Evolutionary conservation across 1,284 basidiomycete genomes (phyloP).

Genomic region (Apiotrichum domesticum): DNA sequence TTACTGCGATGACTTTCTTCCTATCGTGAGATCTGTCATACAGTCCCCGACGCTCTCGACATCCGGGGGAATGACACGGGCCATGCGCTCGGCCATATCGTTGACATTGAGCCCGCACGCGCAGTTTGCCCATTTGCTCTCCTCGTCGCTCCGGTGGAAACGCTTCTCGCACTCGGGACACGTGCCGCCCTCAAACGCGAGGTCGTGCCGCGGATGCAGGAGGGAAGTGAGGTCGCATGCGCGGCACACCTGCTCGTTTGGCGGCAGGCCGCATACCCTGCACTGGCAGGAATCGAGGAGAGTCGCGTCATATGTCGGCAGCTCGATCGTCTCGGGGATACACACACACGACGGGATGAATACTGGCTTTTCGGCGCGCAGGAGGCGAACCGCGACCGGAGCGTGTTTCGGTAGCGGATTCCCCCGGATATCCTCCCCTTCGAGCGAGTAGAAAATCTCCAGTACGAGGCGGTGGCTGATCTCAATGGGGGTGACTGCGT

Average conservation of each 20-base stretch:
- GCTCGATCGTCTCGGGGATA: conserved; percentile 8
- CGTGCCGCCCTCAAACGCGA: conserved; percentile 12
- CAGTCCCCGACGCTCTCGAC: neutral
- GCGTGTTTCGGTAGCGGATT: neutral
- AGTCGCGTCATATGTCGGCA: conserved; percentile 1
- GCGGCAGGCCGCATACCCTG: conserved; percentile 7
- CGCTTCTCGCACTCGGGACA: conserved; percentile 17
- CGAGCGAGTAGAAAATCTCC: conserved; percentile 36
- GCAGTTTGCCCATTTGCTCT: conserved; percentile 12
- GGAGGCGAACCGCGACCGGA: conserved; percentile 4
- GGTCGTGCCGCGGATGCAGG: conserved; percentile 21
- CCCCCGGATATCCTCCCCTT: conserved; percentile 26
- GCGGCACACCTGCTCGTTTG: conserved; percentile 11
- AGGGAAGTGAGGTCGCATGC: conserved; percentile 15
- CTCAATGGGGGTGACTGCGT: conserved; percentile 32
- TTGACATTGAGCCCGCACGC: conserved; percentile 14
- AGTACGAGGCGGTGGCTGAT: conserved; percentile 31
- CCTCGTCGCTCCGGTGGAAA: neutral
- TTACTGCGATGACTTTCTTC: too few species aligned
- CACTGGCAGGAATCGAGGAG: neutral
- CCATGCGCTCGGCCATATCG: conserved; percentile 5
- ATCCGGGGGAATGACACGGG: neutral
- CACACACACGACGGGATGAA: conserved; percentile 11
- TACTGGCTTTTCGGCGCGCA: conserved; percentile 8
- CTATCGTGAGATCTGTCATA: neutral